phyloP scores from a whole-genome alignment of 495 filamentous ascomycete genomes.

The Baudoinia panamericana region DNA sequence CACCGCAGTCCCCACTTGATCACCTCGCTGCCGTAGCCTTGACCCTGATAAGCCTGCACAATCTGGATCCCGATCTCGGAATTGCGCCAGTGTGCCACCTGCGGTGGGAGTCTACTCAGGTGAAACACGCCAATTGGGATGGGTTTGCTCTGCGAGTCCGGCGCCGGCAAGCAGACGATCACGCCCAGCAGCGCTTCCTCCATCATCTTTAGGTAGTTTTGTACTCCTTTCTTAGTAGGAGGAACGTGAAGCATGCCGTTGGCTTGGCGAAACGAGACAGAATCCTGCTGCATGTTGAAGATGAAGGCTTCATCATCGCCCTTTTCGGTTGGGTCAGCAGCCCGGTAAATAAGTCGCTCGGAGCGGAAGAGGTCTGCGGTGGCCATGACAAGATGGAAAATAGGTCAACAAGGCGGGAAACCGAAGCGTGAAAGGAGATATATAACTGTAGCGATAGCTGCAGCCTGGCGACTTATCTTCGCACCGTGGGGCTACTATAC shows the following conservation, averaged over 20 bases:
- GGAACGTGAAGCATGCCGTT: constrained; percentile 22
- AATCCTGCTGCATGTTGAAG: constrained; percentile 36
- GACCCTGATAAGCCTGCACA: constrained; percentile 27
- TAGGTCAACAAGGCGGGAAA: too few relatives aligned
- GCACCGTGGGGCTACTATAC: too few relatives aligned
- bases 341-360: constrained; percentile 28
- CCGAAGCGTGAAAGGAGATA: too few relatives aligned
- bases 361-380: constrained; percentile 21
- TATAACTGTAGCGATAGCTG: too few relatives aligned
- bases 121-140: constrained; percentile 24
- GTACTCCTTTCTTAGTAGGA: constrained; percentile 4
- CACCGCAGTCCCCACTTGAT: constrained; percentile 40
- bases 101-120: constrained; percentile 14
- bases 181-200: constrained; percentile 30
- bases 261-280: constrained; percentile 13
- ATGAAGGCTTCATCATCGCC: constrained; percentile 27
- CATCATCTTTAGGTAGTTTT: constrained; percentile 8
- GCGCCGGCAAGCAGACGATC: constrained; percentile 30
- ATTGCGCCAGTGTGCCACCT: constrained; percentile 32
- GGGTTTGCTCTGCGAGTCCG: background rate
- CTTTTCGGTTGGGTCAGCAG: constrained; percentile 4
- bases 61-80: constrained; percentile 34
- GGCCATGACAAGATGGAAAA: constrained; percentile 3
- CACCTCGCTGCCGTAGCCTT: constrained; percentile 43
- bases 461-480: too few relatives aligned